Evolutionary conservation across 192 early-diverging fungal genomes (phyloP), one percentile per base, ranked within the genome.

Genomic region (Allomyces javanicus): DNA sequence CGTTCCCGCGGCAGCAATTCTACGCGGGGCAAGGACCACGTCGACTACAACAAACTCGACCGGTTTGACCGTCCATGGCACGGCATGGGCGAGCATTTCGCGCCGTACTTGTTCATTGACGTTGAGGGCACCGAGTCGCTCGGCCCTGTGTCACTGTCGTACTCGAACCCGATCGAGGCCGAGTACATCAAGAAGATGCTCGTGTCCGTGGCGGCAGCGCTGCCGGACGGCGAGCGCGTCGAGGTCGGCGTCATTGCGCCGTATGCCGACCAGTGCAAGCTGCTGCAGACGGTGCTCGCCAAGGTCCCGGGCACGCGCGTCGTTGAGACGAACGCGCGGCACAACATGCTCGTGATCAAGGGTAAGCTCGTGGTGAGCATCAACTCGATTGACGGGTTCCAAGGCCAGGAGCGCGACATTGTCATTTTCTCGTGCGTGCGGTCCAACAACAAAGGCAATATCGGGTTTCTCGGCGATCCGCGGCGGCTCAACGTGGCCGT

Each of bases 351-450:
- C 33, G 33, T 40, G 33, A 40, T 40, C 33, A 40, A 40, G 33
- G 33, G 33, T 7, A 40, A 40, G 33, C 33, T 40, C 9, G 33
- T 40, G 33, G 33, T 40, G 5, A 40, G 33, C 33, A 40, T 40
- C 33, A 40, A 40, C 33, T 40, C 33, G 33, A 40, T 40, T 40
- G 97, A 99, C 75, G 94, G 96, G 64, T 89, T 92, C 70, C 94
- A 92, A 68, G 94, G 94, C 17, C 33, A 40, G 7, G 93, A 96
- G 70, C 95, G 95, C 71, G 95, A 96, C 23, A 88, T 96, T 55
- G 89, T 98, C 44, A 92, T 98, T 62, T 89, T 98, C 66, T 94
- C 91, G 0, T 95, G 91, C 68, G 95, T 98, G 23, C 81, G 94
- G 44, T 86, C 93, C 6, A 82, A 69, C 44, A 19, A 22, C 25